Conservation (phyloP, 139 green algal species). For the Ettlia oleoabundans region DNA sequence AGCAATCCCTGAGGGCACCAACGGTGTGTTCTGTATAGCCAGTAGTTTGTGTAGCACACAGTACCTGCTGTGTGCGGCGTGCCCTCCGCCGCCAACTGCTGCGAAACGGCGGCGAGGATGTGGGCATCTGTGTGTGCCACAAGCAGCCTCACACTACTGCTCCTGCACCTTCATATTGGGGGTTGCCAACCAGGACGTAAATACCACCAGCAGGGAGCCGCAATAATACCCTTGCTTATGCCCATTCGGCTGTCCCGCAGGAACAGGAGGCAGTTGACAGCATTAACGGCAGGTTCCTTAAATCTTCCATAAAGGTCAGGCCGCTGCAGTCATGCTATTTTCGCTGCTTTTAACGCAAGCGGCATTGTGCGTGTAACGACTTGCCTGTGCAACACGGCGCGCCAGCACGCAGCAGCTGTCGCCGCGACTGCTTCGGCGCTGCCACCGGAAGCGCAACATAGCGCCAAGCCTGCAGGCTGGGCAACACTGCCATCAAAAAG, state of each 20-base stretch:
- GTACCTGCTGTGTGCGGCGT: no score
- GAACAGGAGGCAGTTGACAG: no score
- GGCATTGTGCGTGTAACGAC: background rate
- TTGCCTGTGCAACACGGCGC: background rate
- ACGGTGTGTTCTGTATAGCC: no score
- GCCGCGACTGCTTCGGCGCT: background rate
- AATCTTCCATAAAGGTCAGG: no score
- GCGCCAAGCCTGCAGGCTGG: background rate
- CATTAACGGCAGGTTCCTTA: no score
- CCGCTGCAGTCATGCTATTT: no score
- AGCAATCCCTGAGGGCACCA: no score
- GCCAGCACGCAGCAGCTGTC: background rate
- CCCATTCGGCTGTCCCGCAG: no score
- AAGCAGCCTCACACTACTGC: background rate
- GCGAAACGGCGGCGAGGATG: background rate
- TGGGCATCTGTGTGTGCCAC: background rate
- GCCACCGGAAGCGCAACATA: background rate
- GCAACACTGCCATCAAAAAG: background rate
- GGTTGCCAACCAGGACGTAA: background rate
- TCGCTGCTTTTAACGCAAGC: background rate
- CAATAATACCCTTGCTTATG: background rate
- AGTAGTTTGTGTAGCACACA: no score
- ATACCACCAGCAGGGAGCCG: background rate
- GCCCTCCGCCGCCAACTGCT: no score
- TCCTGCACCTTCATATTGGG: background rate